phyloP scores from a whole-genome alignment of 306 rosid genomes.

The Trichosanthes truncata region DNA sequence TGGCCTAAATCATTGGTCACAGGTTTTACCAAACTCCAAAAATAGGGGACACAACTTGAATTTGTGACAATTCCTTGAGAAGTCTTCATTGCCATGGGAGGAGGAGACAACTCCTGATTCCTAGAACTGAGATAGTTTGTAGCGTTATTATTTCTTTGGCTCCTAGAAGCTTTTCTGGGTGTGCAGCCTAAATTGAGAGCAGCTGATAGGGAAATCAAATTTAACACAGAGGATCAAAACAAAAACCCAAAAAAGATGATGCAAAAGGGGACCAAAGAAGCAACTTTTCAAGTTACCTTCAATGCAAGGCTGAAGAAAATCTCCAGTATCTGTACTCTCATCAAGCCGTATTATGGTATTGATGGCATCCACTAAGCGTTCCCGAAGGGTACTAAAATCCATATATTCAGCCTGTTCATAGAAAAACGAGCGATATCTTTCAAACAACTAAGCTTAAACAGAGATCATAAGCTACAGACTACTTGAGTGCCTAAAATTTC shows the following conservation, averaged over 20 bases:
- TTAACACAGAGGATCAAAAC: background rate
- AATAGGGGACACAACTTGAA: constrained; percentile 12
- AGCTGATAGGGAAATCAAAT: constrained; percentile 30
- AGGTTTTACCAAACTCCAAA: constrained; percentile 21
- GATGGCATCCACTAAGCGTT: constrained; percentile 56
- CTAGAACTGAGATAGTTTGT: constrained; percentile 43
- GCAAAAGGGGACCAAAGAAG: background rate
- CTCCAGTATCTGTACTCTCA: constrained; percentile 45
- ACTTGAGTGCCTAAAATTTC: background rate
- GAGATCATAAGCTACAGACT: background rate
- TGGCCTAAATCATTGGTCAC: background rate
- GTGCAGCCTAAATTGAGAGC: constrained; percentile 68
- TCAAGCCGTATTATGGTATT: constrained; percentile 55
- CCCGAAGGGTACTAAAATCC: constrained; percentile 55
- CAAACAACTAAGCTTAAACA: background rate
- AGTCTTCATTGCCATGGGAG: constrained; percentile 11
- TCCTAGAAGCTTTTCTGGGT: constrained; percentile 46
- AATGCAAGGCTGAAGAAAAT: constrained; percentile 70
- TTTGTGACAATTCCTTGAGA: constrained; percentile 7
- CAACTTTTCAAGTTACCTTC: constrained; percentile 43
- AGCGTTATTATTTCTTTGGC: constrained; percentile 45
- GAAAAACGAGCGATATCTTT: constrained; percentile 10
- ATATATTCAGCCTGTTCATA: constrained; percentile 55
- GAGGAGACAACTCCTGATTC: constrained; percentile 14
- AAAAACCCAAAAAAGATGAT: background rate